Percentiles rank a stretch among this genome's conserved stretches.
phyloP scores from a whole-genome alignment of 495 filamentous ascomycete genomes.

The Penicillium manginii region DNA sequence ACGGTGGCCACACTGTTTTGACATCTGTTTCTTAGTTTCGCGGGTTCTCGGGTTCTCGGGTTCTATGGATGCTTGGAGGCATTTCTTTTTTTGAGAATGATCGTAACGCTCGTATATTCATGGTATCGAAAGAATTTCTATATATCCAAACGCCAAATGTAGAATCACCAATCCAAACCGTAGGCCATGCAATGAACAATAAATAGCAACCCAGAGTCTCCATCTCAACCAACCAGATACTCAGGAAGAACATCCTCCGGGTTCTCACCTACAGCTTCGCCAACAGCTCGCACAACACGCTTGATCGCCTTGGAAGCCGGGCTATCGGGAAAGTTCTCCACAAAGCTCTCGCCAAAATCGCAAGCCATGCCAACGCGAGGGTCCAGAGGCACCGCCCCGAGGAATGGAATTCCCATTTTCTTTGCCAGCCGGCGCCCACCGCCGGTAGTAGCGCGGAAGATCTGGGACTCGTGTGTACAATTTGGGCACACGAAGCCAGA shows the following conservation, averaged over 20 bases:
- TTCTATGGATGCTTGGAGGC: too few species aligned
- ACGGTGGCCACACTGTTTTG: too few species aligned
- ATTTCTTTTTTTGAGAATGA: background rate
- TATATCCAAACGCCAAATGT: conserved; percentile 21
- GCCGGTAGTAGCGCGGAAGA: conserved; percentile 91
- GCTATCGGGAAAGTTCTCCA: conserved; percentile 89
- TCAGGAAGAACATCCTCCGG: conserved; percentile 48
- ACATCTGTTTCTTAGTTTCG: too few species aligned
- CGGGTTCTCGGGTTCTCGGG: too few species aligned
- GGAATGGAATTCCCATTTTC: conserved; percentile 83
- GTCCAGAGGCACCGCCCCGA: conserved; percentile 91
- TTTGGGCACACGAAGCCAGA: conserved; percentile 91
- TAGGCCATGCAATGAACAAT: conserved; percentile 26
- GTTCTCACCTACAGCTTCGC: conserved; percentile 62
- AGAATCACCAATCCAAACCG: conserved; percentile 14
- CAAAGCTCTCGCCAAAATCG: conserved; percentile 96
- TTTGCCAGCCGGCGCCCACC: conserved; percentile 77
- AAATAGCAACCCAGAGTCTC: background rate
- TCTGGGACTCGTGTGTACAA: conserved; percentile 78
- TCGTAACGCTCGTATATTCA: conserved; percentile 2
- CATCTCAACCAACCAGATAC: conserved; percentile 31
- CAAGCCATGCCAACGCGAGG: conserved; percentile 94
- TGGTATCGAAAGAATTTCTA: conserved; percentile 1
- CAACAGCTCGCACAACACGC: conserved; percentile 72
- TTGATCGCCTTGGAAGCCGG: conserved; percentile 80